These are phyloP conservation scores for Capsella rubella DNA, from an alignment of 441 rosid genomes.

Conservation along the genomic window DNA sequence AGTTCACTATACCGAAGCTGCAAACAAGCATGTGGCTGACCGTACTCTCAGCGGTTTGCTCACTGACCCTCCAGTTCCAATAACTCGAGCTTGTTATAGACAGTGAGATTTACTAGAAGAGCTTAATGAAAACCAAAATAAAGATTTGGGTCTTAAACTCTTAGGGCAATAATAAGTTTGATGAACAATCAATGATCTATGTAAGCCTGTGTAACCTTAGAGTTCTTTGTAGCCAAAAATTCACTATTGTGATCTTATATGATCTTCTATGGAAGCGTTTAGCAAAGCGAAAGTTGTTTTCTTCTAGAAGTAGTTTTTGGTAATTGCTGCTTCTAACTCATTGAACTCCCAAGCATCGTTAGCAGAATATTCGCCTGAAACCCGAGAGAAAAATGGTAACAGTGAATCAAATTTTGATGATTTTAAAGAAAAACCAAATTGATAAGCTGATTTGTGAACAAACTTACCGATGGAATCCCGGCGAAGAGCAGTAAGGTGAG, in stretches of 20 bases:
- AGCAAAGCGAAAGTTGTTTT: slow-evolving; percentile 5
- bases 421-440: background rate
- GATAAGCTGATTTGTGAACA: slow-evolving; percentile 7
- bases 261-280: slow-evolving; percentile 23
- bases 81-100: slow-evolving; percentile 73
- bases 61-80: slow-evolving; percentile 70
- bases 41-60: slow-evolving; percentile 69
- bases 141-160: slow-evolving; percentile 20
- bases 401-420: slow-evolving; percentile 3
- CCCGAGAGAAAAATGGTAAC: background rate
- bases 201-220: slow-evolving; percentile 27
- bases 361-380: slow-evolving; percentile 78
- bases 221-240: slow-evolving; percentile 37
- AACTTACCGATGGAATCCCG: slow-evolving; percentile 92
- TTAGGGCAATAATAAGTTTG: slow-evolving; percentile 20
- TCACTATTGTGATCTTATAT: slow-evolving; percentile 7
- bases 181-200: slow-evolving; percentile 24
- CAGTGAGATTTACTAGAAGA: slow-evolving; percentile 35
- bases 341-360: slow-evolving; percentile 92
- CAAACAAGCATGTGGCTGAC: slow-evolving; percentile 73
- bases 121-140: slow-evolving; percentile 20
- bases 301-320: slow-evolving; percentile 69
- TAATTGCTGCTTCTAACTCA: slow-evolving; percentile 83
- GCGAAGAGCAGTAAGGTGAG: slow-evolving; percentile 87
- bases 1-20: slow-evolving; percentile 84